Evolutionary conservation across 1,284 basidiomycete species (phyloP).

Genomic region (Fomitiporia mediterranea): DNA sequence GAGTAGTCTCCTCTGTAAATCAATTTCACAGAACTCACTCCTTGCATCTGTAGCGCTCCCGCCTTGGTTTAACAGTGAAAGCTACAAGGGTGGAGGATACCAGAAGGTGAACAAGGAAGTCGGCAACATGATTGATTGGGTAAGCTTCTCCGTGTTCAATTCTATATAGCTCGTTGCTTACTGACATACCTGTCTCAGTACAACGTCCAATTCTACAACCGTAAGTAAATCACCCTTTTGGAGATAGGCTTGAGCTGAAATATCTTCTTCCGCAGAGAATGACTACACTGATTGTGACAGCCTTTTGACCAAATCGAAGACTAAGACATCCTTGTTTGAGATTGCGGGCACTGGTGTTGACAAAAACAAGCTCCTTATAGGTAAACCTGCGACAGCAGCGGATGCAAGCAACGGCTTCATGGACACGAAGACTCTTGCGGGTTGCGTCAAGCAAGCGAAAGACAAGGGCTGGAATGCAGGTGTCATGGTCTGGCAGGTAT

Average conservation of each 20-base stretch:
- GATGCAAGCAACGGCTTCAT: slow-evolving; percentile 26
- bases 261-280: slow-evolving; percentile 5
- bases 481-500: slow-evolving; percentile 25
- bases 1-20: slow-evolving; percentile 3
- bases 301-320: slow-evolving; percentile 23
- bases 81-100: slow-evolving; percentile 22
- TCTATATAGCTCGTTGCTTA: neutral
- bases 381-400: slow-evolving; percentile 23
- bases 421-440: slow-evolving; percentile 22
- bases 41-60: slow-evolving; percentile 4
- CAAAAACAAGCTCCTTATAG: slow-evolving; percentile 27
- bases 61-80: slow-evolving; percentile 16
- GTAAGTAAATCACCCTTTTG: neutral
- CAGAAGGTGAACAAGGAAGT: slow-evolving; percentile 23
- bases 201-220: slow-evolving; percentile 22
- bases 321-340: slow-evolving; percentile 26
- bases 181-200: slow-evolving; percentile 2
- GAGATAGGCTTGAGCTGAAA: neutral
- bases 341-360: slow-evolving; percentile 24
- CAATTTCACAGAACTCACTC: no score
- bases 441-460: slow-evolving; percentile 23
- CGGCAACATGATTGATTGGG: slow-evolving; percentile 26
- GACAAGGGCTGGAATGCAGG: slow-evolving; percentile 25
- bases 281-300: slow-evolving; percentile 24
- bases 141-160: slow-evolving; percentile 1